These are phyloP conservation scores for Malus asiatica DNA, from an alignment of 306 rosid genomes.

Conservation along the genomic window DNA sequence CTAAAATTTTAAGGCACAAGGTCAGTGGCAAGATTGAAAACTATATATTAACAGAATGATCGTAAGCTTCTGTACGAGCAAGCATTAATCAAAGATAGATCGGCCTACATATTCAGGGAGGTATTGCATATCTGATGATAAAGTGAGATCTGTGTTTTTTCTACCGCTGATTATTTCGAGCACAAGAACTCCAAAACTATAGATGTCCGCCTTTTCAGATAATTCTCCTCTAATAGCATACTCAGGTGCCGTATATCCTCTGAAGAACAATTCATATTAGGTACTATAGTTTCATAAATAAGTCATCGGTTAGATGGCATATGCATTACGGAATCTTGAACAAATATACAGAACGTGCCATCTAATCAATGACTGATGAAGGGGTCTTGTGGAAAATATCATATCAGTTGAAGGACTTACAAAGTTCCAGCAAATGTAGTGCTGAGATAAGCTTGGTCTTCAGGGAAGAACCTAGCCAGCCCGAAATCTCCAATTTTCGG, in stretches of 20 bases:
- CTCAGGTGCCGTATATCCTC: constrained; percentile 94
- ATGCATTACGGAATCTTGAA: neutral
- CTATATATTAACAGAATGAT: neutral
- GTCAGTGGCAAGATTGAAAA: neutral
- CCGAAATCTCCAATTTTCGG: constrained; percentile 94
- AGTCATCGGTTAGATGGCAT: neutral
- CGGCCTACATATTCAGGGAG: constrained; percentile 74
- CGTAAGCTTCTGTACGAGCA: neutral
- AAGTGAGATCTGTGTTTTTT: constrained; percentile 66
- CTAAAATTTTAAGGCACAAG: constrained; percentile 18
- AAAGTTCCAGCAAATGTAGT: constrained; percentile 86
- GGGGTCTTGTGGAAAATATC: neutral
- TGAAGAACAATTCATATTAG: constrained; percentile 8
- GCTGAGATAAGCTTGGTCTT: constrained; percentile 85
- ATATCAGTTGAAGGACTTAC: constrained; percentile 35
- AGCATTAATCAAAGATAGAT: neutral
- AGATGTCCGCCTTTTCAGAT: constrained; percentile 84
- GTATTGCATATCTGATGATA: constrained; percentile 74
- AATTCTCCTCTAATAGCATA: constrained; percentile 87
- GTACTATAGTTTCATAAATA: neutral
- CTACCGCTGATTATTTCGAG: constrained; percentile 79
- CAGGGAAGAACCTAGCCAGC: constrained; percentile 89
- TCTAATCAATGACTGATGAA: neutral
- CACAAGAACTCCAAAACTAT: constrained; percentile 88
- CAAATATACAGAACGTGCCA: neutral